Evolutionary conservation across 345 rosid genomes (phyloP), one percentile per base, ranked within the genome.

Genomic region (Eucalyptus sp.): DNA sequence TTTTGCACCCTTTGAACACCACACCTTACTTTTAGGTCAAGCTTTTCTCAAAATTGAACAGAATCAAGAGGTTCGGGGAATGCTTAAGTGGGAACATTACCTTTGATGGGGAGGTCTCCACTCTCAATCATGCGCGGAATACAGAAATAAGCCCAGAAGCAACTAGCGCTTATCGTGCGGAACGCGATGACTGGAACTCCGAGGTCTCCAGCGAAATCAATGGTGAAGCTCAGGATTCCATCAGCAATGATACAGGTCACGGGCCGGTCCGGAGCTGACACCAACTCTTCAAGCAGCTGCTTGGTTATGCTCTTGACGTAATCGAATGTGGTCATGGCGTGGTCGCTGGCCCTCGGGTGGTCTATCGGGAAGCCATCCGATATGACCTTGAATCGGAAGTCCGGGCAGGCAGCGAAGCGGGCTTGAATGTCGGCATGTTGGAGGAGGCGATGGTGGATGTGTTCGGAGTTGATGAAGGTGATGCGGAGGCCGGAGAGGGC

Each of bases 391-490:
- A 94, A 93, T 22, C 88, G 91, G 71, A 94, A 90, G 29, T 89
- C 92, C 7, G 87, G 93, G 46, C 64, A 88, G 71, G 87, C 92
- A 22, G 90, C 91, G 66, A 86, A 56, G 15, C 56, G 44, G 71
- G 94, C 86, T 43, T 87, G 88, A 76, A 92, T 80, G 62, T 92
- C 44, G 58, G 93, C 81, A 90, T 83, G 90, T 14, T 79, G 91
- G 71, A 87, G 31, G 29, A 95, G 90, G 44, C 90, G 90, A 33
- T 54, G 87, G 46, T 95, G 93, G 91, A 80, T 92, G 90, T 93
- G 52, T 8, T 92, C 91, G 51, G 93, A 89, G 92, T 91, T 93
- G 76, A 95, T 88, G 92, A 97, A 95, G 87, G 98, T 96, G 90
- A 96, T 87, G 10, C 92, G 91, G 54, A 96, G 88, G 68, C 95